Conservation (phyloP, 2,329 filamentous ascomycete genomes). For the Scedosporium apiospermum region DNA sequence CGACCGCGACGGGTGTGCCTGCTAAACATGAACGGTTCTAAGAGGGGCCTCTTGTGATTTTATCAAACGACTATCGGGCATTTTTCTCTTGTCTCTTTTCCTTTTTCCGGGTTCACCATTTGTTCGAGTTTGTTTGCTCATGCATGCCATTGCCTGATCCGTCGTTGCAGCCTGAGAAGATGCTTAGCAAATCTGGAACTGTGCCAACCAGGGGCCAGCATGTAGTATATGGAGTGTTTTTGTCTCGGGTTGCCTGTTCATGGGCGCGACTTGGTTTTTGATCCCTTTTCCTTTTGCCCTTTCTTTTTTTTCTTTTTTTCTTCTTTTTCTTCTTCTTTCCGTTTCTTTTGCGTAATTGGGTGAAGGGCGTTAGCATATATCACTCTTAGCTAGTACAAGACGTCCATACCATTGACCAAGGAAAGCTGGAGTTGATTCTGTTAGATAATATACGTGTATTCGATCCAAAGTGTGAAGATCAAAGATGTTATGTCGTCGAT, state of each 20-base stretch:
- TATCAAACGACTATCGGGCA: background rate
- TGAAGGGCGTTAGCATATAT: conserved; percentile 1
- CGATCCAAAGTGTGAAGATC: background rate
- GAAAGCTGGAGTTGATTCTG: background rate
- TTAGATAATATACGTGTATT: conserved; percentile 1
- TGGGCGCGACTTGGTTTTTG: background rate
- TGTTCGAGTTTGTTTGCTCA: background rate
- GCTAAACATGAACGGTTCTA: conserved; percentile 42
- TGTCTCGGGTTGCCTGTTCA: background rate
- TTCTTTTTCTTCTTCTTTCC: conserved; percentile 3
- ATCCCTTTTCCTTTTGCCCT: background rate
- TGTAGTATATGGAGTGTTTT: conserved; percentile 2
- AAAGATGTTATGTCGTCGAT: no score
- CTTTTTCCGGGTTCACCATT: background rate
- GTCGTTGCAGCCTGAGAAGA: background rate
- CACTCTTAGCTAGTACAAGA: background rate
- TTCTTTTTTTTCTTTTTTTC: background rate
- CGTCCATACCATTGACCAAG: background rate
- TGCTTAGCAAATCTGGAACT: background rate
- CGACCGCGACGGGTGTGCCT: conserved; percentile 86
- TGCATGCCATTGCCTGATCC: background rate
- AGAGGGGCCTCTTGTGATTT: background rate
- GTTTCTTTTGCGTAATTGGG: background rate
- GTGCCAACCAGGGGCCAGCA: conserved; percentile 1
- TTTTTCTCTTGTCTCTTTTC: background rate